These are phyloP conservation scores for Tulasnella sp. DNA, from an alignment of 768 basidiomycete species.

Conservation along the genomic window DNA sequence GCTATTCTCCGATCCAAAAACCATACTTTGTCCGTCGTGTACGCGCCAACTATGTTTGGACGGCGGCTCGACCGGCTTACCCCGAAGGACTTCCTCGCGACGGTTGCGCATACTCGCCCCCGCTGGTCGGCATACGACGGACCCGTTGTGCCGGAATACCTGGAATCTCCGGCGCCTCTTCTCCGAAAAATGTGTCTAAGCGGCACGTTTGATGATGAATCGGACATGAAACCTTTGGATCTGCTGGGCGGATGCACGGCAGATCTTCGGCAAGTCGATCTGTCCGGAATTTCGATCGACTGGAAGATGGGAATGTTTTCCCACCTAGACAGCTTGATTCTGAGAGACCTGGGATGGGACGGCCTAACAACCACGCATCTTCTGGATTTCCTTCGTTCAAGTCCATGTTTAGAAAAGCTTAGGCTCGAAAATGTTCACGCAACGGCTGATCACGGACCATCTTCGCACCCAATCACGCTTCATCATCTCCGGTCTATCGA, in stretches of 20 bases:
- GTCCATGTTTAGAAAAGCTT: neutral
- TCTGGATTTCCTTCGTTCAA: neutral
- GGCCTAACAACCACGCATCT: neutral
- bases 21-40: neutral
- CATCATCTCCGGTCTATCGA: neutral
- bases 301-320: neutral
- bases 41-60: neutral
- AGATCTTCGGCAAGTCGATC: neutral
- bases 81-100: neutral
- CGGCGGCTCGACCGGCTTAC: no score
- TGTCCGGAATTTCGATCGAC: neutral
- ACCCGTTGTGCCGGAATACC: neutral
- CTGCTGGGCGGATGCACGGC: neutral
- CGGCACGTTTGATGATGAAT: no score
- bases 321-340: neutral
- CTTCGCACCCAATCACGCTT: neutral
- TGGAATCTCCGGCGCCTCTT: neutral
- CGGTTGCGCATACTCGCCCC: neutral
- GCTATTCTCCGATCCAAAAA: neutral
- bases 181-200: neutral
- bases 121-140: neutral
- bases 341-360: neutral
- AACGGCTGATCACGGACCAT: neutral
- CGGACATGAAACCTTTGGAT: neutral
- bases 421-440: neutral